Conservation (phyloP, 2,329 filamentous ascomycete species). For the Ophiosphaerella korrae region DNA sequence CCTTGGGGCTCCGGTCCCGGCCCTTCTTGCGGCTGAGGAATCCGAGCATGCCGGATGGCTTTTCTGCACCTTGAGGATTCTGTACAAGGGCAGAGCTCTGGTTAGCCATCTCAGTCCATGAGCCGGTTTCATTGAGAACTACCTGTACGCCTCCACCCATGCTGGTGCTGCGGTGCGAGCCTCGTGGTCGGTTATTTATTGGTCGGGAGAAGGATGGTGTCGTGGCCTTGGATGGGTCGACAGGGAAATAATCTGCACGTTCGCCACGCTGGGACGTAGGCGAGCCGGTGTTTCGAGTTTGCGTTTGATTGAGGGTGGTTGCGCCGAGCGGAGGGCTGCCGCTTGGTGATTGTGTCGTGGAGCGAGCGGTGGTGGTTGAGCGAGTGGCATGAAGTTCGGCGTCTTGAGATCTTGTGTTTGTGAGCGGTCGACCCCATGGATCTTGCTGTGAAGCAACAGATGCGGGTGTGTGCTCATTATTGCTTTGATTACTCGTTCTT, state of each 20-base stretch:
- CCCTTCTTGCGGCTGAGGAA: conserved; percentile 91
- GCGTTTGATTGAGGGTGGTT: conserved; percentile 26
- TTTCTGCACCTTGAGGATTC: conserved; percentile 43
- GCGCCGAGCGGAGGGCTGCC: conserved; percentile 53
- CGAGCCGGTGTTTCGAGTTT: conserved; percentile 30
- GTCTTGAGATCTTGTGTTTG: conserved; percentile 44
- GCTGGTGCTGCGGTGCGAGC: conserved; percentile 72
- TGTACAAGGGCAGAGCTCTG: conserved; percentile 74
- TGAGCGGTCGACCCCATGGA: conserved; percentile 36
- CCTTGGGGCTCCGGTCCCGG: conserved; percentile 88
- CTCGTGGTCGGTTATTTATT: conserved; percentile 56
- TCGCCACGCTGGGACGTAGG: conserved; percentile 44
- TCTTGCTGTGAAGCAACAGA: conserved; percentile 41
- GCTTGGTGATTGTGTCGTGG: conserved; percentile 54
- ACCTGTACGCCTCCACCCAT: conserved; percentile 87
- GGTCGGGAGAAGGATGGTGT: conserved; percentile 47
- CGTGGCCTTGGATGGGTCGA: conserved; percentile 31
- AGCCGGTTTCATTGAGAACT: conserved; percentile 84
- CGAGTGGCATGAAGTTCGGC: conserved; percentile 45
- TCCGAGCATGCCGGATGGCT: conserved; percentile 81
- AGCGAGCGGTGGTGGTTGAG: conserved; percentile 44
- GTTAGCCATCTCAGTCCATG: conserved; percentile 88
- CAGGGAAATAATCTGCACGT: conserved; percentile 42
- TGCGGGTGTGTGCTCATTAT: conserved; percentile 38
- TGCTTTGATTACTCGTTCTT: conserved; percentile 42